A percentile compares a stretch with the other conserved stretches of the same genome.
Evolutionary conservation across 257 asterid species (phyloP).

Genomic region (Penstemon davidsonii): DNA sequence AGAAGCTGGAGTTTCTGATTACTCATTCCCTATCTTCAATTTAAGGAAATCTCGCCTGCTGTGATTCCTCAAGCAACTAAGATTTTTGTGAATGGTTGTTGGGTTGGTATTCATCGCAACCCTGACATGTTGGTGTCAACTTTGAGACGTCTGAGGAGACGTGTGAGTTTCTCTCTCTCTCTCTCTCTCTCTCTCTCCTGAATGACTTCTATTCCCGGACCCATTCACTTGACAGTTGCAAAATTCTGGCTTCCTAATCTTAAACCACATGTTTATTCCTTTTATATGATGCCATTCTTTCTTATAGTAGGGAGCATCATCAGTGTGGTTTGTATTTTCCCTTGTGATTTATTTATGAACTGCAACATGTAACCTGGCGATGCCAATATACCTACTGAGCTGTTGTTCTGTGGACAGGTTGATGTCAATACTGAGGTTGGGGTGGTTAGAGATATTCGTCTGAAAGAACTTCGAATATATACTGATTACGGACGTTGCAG

Average conservation of each 20-base stretch:
- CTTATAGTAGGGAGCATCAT: neutral
- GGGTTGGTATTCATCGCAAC: constrained; percentile 98
- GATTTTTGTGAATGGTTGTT: constrained; percentile 92
- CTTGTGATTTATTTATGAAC: constrained; percentile 1
- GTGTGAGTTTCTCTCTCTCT: constrained; percentile 53
- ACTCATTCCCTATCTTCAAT: constrained; percentile 15
- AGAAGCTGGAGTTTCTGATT: constrained; percentile 18
- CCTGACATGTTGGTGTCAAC: constrained; percentile 98
- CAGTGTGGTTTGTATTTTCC: constrained; percentile 4
- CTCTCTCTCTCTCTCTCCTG: constrained; percentile 6
- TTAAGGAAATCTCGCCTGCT: constrained; percentile 94
- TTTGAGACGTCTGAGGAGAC: constrained; percentile 80
- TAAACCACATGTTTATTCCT: neutral
- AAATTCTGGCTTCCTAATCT: constrained; percentile 22
- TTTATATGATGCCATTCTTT: constrained; percentile 12
- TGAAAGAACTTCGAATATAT: constrained; percentile 89
- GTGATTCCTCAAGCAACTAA: constrained; percentile 94
- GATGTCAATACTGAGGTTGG: constrained; percentile 99
- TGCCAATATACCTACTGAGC: constrained; percentile 15
- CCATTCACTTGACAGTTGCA: neutral
- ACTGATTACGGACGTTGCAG: constrained; percentile 99
- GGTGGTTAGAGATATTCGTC: constrained; percentile 90
- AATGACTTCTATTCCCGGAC: constrained; percentile 6
- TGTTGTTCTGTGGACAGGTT: constrained; percentile 53
- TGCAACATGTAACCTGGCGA: neutral